Percentiles rank a stretch among this genome's conserved stretches.
These are phyloP conservation scores for Penicillium occitanis DNA, from an alignment of 2,329 filamentous ascomycete species.

Conservation along the genomic window DNA sequence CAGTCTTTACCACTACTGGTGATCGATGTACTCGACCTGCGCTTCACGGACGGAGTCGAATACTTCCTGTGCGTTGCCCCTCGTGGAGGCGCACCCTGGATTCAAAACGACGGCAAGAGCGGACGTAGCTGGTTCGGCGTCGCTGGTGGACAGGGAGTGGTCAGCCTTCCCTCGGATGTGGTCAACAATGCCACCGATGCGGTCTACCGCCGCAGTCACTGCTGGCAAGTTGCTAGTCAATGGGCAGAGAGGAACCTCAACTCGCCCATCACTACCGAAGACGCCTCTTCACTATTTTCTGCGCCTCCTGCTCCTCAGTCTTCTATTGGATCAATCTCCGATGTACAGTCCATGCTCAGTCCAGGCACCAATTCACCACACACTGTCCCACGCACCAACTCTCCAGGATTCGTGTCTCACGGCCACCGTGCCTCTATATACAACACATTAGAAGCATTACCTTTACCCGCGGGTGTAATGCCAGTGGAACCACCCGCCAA, in stretches of 20 bases:
- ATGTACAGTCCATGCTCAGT: constrained; percentile 28
- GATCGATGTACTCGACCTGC: constrained; percentile 50
- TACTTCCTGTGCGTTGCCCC: constrained; percentile 53
- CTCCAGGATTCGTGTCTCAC: constrained; percentile 32
- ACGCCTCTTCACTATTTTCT: constrained; percentile 40
- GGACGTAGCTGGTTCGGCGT: constrained; percentile 52
- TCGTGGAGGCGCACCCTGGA: constrained; percentile 51
- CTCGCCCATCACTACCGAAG: constrained; percentile 35
- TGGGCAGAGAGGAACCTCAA: constrained; percentile 54
- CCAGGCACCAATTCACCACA: constrained; percentile 37
- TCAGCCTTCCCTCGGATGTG: constrained; percentile 62
- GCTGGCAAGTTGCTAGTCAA: constrained; percentile 63
- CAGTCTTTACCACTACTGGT: constrained; percentile 52
- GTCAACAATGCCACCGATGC: constrained; percentile 67
- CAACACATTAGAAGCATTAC: constrained; percentile 47
- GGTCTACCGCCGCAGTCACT: constrained; percentile 67
- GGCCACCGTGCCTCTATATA: constrained; percentile 47
- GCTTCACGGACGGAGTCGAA: constrained; percentile 48
- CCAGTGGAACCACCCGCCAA: constrained; percentile 42
- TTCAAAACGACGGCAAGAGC: constrained; percentile 45
- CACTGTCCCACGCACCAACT: constrained; percentile 36
- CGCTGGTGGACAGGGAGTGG: constrained; percentile 63
- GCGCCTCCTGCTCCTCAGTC: constrained; percentile 40
- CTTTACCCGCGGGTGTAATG: constrained; percentile 43
- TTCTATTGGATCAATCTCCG: constrained; percentile 39